A percentile compares a stretch with the other conserved stretches of the same genome.
phyloP scores from a whole-genome alignment of 441 rosid genomes.

The Croton setiger region DNA sequence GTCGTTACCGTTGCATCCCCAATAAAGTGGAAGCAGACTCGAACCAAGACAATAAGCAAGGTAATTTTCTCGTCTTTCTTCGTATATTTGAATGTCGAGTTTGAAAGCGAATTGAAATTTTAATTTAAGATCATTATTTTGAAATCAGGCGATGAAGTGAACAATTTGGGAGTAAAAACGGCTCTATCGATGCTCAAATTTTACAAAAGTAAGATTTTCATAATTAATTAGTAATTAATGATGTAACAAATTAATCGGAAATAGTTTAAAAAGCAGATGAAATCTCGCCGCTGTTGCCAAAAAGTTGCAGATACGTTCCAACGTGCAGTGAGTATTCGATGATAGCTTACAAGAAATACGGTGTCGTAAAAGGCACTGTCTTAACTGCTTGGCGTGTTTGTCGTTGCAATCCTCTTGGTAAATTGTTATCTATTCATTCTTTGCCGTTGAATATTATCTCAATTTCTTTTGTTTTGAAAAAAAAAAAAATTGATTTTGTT shows the following conservation, averaged over 20 bases:
- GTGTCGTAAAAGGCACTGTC: slow-evolving; percentile 63
- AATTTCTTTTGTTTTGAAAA: neutral
- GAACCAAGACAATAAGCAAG: neutral
- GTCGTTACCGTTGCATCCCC: neutral
- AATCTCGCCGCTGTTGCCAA: slow-evolving; percentile 78
- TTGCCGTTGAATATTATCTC: neutral
- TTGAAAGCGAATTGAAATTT: neutral
- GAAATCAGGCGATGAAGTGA: slow-evolving; percentile 37
- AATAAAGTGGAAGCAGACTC: neutral
- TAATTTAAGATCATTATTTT: neutral
- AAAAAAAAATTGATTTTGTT: neutral
- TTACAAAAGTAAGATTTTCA: slow-evolving; percentile 56
- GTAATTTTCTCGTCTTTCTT: neutral
- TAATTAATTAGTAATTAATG: neutral
- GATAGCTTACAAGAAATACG: slow-evolving; percentile 93
- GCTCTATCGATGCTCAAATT: slow-evolving; percentile 70
- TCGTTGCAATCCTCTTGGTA: slow-evolving; percentile 94
- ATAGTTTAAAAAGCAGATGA: slow-evolving; percentile 44
- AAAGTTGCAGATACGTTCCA: slow-evolving; percentile 77
- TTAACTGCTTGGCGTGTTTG: slow-evolving; percentile 81
- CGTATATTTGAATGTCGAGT: neutral
- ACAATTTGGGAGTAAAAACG: slow-evolving; percentile 65
- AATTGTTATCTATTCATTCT: neutral
- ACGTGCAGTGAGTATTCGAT: slow-evolving; percentile 89
- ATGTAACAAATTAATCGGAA: neutral